Percentiles rank a stretch among this genome's conserved stretches.
Conservation (phyloP, 1,284 basidiomycete genomes). For the Exobasidium cylindrosporum region DNA sequence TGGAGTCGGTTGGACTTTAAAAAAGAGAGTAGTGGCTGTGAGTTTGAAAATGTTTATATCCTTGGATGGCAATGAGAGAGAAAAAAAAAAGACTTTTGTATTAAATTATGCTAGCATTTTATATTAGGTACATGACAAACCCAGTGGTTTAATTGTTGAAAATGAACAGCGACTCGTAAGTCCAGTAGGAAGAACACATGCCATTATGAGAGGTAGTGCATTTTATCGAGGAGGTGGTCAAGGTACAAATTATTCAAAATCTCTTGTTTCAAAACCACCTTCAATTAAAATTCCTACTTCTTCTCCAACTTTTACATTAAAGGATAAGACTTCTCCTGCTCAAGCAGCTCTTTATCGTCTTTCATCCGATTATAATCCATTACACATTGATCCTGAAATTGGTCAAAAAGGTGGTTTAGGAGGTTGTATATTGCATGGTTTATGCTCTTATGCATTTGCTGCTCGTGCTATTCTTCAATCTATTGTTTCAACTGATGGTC, state of each 20-base stretch:
- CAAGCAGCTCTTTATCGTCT: slow-evolving; percentile 52
- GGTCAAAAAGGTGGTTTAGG: slow-evolving; percentile 37
- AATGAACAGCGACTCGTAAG: slow-evolving; percentile 35
- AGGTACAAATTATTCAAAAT: slow-evolving; percentile 38
- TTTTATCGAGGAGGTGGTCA: slow-evolving; percentile 48
- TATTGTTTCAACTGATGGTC: slow-evolving; percentile 31
- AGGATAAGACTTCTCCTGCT: slow-evolving; percentile 26
- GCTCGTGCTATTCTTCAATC: slow-evolving; percentile 40
- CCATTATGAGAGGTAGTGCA: slow-evolving; percentile 33
- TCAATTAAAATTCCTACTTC: slow-evolving; percentile 27
- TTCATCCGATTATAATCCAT: slow-evolving; percentile 48
- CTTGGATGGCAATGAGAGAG: no score
- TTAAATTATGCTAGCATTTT: no score
- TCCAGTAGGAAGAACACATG: slow-evolving; percentile 33
- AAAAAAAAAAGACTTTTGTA: no score
- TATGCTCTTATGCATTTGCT: slow-evolving; percentile 41
- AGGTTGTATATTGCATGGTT: slow-evolving; percentile 46
- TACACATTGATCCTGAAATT: slow-evolving; percentile 36
- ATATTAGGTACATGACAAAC: slow-evolving; percentile 48
- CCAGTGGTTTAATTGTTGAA: slow-evolving; percentile 42
- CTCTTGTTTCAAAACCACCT: slow-evolving; percentile 26
- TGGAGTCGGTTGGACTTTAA: slow-evolving; percentile 43
- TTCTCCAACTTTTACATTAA: slow-evolving; percentile 26
- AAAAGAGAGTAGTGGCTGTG: slow-evolving; percentile 34
- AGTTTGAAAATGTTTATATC: no score